Base-by-base conservation (phyloP, 306 rosid genomes). In the Malus sieversii region DNA sequence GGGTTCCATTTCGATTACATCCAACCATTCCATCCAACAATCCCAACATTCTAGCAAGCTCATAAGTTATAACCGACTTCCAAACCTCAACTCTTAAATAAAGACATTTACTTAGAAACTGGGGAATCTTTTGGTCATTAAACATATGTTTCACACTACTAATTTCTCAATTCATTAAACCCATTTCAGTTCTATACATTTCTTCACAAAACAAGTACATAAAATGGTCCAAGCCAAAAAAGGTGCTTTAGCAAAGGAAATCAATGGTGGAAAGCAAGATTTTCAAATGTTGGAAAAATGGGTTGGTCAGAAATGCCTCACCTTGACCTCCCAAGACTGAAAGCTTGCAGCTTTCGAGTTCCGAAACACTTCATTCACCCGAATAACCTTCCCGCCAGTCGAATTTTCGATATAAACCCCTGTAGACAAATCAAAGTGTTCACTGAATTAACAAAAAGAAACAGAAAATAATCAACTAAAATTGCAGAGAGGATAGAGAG, bases 271-370 rank as follows among this genome's bases (percentile, higher is more conserved):
- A 70, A 70, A 3, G 19, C 57, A 23, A 57, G 10, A 20, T 12
- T 46, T 16, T 6, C 52, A 27, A 16, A 51, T 38, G 8, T 35
- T 57, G 18, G 48, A 18, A 29, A 64, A 10, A 29, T 51, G 42
- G 73, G 78, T 59, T 71, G 30, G 33, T 33, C 68, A 23, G 32
- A 61, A 70, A 75, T 46, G 68, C 66, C 83, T 79, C 80, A 90
- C 99, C 99, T 96, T 92, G 55, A 86, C 87, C 79, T 82, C 86
- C 83, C 89, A 87, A 71, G 93, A 88, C 76, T 78, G 90, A 73
- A 87, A 77, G 67, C 70, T 89, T 66, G 83, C 69, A 83, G 84
- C 85, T 79, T 87, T 87, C 48, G 98, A 82, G 82, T 76, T 77
- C 82, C 66, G 92, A 63, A 88, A 71, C 4, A 60, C 83, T 75